phyloP scores from a whole-genome alignment of 257 asterid genomes.

The Ligustrum vulgare region DNA sequence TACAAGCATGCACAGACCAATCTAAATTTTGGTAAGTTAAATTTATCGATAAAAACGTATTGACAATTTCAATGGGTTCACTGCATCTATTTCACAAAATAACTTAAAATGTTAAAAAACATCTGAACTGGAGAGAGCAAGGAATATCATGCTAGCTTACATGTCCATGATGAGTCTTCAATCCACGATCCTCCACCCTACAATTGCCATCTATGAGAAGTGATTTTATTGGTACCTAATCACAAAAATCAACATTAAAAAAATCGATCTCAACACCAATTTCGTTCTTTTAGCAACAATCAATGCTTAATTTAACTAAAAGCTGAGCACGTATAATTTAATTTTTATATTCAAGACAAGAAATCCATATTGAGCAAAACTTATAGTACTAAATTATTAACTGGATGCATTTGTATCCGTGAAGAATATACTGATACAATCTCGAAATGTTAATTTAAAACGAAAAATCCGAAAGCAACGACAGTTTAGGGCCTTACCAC shows the following conservation, averaged over 20 bases:
- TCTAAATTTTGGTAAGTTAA: background rate
- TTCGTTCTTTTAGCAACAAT: conserved; percentile 1
- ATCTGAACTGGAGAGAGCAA: conserved; percentile 12
- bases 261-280: conserved; percentile 4
- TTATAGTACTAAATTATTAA: background rate
- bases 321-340: background rate
- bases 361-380: conserved; percentile 4
- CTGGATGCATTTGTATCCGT: background rate
- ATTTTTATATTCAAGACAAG: background rate
- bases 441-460: background rate
- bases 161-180: conserved; percentile 94
- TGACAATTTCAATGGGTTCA: conserved; percentile 7
- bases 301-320: background rate
- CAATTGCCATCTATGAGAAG: conserved; percentile 86
- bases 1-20: background rate
- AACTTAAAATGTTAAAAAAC: background rate
- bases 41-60: conserved; percentile 5
- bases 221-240: conserved; percentile 77
- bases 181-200: conserved; percentile 93
- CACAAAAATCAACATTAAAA: conserved; percentile 13
- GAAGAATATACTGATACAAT: background rate
- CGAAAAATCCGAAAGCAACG: background rate
- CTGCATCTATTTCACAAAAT: conserved; percentile 9
- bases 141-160: conserved; percentile 45
- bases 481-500: conserved; percentile 44